Evolutionary conservation across 805 yeast genomes (phyloP), one percentile per base, ranked within the genome.

Genomic region (Teunomyces lycoperdinae): DNA sequence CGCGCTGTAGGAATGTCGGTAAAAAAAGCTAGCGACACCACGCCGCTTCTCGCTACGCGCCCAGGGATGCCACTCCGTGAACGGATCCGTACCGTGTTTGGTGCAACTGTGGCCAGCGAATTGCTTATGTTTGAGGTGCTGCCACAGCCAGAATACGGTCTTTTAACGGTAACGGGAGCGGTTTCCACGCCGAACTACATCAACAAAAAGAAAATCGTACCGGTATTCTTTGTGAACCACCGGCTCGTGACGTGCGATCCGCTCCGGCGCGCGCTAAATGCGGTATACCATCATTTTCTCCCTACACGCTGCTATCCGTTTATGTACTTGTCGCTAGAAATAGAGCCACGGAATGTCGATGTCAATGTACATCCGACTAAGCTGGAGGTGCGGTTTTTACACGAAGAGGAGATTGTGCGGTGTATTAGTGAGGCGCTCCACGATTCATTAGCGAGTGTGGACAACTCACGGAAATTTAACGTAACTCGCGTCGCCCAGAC

Each of bases 321-420:
- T 61, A 75, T 88, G 1, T 94, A 90, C 64, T 49, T 94, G 45
- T 75, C 87, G 42, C 62, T 94, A n/a, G 70, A 70, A 14, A 80
- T 94, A 2, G 70, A 75, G 17, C 87, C 97, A 0, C 68, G 67
- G 30, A 83, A 84, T 50, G 75, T 94, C 6, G 99, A 94, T 63
- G 98, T 94, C 11, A 94, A 94, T 61, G 84, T 94, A 10, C 99
- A 94, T 61, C 99, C 99, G 0, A 92, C 98, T 0, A 94, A 94
- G 57, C 77, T 92, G 49, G 97, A 92, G 58, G 97, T 94, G 2
- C 64, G 95, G 38, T 90, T 94, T 61, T 68, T 94, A 31, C 66
- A 82, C 62, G 97, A 94, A 57, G 94, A 86, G 40, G 97, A 91
- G 60, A 89, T 94, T 16, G 78, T 88, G 9, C 89, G 84, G 34